Evolutionary conservation across 805 yeast species (phyloP).

Genomic region (Teunomyces cretensis): DNA sequence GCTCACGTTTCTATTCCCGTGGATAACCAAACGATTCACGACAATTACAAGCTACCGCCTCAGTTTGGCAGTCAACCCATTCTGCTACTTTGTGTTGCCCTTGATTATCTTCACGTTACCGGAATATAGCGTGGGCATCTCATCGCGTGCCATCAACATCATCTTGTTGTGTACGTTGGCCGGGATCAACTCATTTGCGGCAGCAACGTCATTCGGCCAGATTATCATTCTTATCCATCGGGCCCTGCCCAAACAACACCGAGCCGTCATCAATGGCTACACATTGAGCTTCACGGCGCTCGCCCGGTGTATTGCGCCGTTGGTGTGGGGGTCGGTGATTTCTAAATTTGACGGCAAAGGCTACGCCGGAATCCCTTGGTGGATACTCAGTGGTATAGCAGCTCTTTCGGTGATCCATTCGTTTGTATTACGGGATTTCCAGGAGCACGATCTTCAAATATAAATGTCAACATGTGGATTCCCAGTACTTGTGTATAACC

Average conservation of each 20-base stretch:
- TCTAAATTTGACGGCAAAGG: slow-evolving; percentile 21
- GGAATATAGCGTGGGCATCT: slow-evolving; percentile 27
- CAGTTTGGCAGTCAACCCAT: slow-evolving; percentile 43
- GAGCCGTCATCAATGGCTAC: slow-evolving; percentile 61
- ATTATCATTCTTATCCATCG: slow-evolving; percentile 54
- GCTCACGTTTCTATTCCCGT: slow-evolving; percentile 51
- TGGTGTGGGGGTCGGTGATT: slow-evolving; percentile 51
- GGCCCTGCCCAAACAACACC: slow-evolving; percentile 50
- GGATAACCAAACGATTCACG: slow-evolving; percentile 46
- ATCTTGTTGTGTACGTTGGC: slow-evolving; percentile 26
- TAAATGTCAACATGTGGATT: too few relatives aligned
- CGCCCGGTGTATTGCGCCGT: slow-evolving; percentile 58
- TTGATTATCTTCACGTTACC: slow-evolving; percentile 44
- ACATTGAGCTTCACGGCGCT: slow-evolving; percentile 52
- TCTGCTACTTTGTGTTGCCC: slow-evolving; percentile 48
- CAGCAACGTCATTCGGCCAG: slow-evolving; percentile 53
- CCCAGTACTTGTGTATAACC: too few relatives aligned
- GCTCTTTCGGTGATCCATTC: not conserved
- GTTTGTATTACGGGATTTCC: not conserved
- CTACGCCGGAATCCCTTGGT: not conserved
- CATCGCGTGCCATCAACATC: slow-evolving; percentile 16
- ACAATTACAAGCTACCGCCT: slow-evolving; percentile 45
- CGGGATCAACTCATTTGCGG: slow-evolving; percentile 33
- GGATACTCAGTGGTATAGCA: not conserved
- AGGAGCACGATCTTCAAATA: not conserved